A percentile compares a stretch with the other conserved stretches of the same genome.
These are phyloP conservation scores for Tuber brumale DNA, from an alignment of 495 filamentous ascomycete genomes.

Conservation along the genomic window DNA sequence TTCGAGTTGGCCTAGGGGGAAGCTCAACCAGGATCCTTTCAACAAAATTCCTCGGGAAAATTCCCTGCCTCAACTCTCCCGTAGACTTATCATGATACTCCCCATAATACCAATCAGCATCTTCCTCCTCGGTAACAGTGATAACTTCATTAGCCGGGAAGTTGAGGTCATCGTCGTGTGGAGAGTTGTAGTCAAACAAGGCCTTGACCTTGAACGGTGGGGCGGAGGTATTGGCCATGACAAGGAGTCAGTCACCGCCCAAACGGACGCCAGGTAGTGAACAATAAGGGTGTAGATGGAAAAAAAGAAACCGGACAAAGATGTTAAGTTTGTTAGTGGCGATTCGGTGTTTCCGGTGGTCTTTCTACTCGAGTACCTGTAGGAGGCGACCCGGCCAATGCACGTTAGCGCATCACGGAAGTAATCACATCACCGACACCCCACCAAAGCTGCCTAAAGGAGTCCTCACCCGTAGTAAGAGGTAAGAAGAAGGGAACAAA, in stretches of 20 bases:
- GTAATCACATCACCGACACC: neutral
- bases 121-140: slow-evolving; percentile 85
- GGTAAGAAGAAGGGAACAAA: neutral
- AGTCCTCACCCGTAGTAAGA: neutral
- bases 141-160: slow-evolving; percentile 83
- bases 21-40: slow-evolving; percentile 87
- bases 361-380: neutral
- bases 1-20: slow-evolving; percentile 73
- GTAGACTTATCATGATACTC: slow-evolving; percentile 67
- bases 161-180: slow-evolving; percentile 87
- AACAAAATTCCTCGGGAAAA: slow-evolving; percentile 96
- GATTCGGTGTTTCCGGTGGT: neutral
- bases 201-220: slow-evolving; percentile 90
- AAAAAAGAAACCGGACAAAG: neutral
- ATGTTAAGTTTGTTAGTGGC: slow-evolving; percentile 5
- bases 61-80: slow-evolving; percentile 71
- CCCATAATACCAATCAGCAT: slow-evolving; percentile 89
- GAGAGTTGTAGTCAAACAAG: slow-evolving; percentile 83
- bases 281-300: slow-evolving; percentile 4
- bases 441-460: neutral
- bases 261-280: slow-evolving; percentile 9
- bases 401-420: slow-evolving; percentile 33
- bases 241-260: slow-evolving; percentile 19
- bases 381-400: slow-evolving; percentile 6
- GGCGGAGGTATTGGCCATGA: slow-evolving; percentile 42